Evolutionary conservation across 495 filamentous ascomycete genomes (phyloP), one percentile per base, ranked within the genome.

Genomic region (Hypoxylon cercidicola): DNA sequence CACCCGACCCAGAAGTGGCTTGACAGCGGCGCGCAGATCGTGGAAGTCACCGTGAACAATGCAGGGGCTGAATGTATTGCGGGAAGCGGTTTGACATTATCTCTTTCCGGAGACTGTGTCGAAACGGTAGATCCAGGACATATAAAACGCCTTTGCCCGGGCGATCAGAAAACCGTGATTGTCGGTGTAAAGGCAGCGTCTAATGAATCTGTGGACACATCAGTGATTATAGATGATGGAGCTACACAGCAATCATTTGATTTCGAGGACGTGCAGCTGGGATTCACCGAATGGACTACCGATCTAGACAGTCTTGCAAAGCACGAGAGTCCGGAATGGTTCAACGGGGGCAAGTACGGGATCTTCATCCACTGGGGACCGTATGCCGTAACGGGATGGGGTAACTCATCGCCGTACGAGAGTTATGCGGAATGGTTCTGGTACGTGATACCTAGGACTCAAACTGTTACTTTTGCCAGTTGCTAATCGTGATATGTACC

Each of bases 291-390:
- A 19, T 75, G 74, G 65, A 72, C 74, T 0, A 53, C 70, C 3
- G 71, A 75, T 2, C 23, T 72, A 0, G 64, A 72, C n/a, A 74
- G 69, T 49, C 58, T 78, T 7, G 71, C 69, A n/a, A 55, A 66
- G 10, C 84, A 85, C 60, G 83, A 85, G 65, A 71, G 75, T 6
- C 84, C 83, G 0, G 74, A 74, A 40, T 85, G 83, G 84, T 87
- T 80, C 50, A 76, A 84, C 53, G 70, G 76, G 49, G 79, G 74
- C 40, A 87, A 87, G 52, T 86, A 75, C 64, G 83, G 83, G 0
- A 85, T 85, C 32, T 85, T 87, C 67, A 84, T 87, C 44, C 83
- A 84, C 69, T 86, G 83, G 84, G 82, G 84, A 1, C 63, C 77
- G 0, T 85, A 85, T 55, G 70, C 78, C 5, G 83, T 87, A 1